Evolutionary conservation across 148 eudicot species (phyloP), one percentile per base, ranked within the genome.

Genomic region (Simmondsia chinensis): DNA sequence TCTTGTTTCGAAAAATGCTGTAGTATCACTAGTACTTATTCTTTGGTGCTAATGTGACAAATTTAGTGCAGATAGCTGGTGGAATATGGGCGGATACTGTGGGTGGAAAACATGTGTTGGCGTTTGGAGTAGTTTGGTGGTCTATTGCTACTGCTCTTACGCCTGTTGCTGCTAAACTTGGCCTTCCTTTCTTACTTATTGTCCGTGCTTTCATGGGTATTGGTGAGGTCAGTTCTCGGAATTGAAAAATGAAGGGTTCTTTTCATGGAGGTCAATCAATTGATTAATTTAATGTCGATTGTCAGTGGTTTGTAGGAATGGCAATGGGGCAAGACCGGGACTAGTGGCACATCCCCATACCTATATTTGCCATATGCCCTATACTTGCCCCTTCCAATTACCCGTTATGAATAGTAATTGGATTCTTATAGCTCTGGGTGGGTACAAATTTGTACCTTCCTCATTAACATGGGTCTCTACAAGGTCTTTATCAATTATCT

Each of bases 11-110:
- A 14, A 8, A 9, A 8, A 20, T 41, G 12, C 29, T 21, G 20
- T 42, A n/a, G 46, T 42, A 21, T 46, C 50, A n/a, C n/a, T n/a
- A n/a, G n/a, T n/a, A n/a, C n/a, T n/a, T n/a, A n/a, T n/a, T n/a
- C n/a, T n/a, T n/a, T n/a, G n/a, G n/a, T n/a, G n/a, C n/a, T 32
- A 43, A 39, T 20, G 42, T 46, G 16, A 16, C 5, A 12, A 35
- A 7, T 43, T 6, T 10, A 27, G 31, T 56, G 15, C 75, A 88
- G 97, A 48, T 88, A 46, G 97, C 97, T 24, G 97, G 97, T 39
- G 97, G 97, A 20, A 83, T 88, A 31, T 88, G 97, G 97, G 97
- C 97, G 20, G 97, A 88, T 70, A 83, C 75, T 32, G 70, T 80
- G 20, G 97, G 97, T 33, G 97, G 97, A 33, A 88, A 88, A 57